Base-by-base conservation (phyloP, 2,329 filamentous ascomycete species). In the Xylaria sp. region DNA sequence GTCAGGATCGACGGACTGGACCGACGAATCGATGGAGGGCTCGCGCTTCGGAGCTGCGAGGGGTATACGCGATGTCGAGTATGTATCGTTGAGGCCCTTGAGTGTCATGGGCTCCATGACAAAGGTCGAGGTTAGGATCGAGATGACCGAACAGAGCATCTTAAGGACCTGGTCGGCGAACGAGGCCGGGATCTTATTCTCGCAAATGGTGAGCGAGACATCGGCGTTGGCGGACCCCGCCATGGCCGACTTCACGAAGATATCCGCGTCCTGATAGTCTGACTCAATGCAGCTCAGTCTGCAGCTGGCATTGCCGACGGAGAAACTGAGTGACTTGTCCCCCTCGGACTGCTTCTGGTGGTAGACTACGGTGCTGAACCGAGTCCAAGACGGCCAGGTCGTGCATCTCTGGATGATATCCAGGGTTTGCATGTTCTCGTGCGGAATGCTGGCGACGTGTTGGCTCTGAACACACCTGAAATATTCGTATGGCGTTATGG, bases 381-480 rank as follows among this genome's bases (percentile, higher is more conserved):
- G 76, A 2, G 77, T 79, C 73, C 80, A 83, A 22, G 76, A 72
- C 0, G 79, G 74, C 79, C 82, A 84, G 4, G 75, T 63, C 2
- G 81, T 84, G 62, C 81, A 85, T 42, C 76, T 74, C 34, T 78
- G 73, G 2, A 83, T 72, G 6, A 85, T 76, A n/a, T 79, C 74
- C 2, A 76, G 69, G 52, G 78, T 76, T 4, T 81, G 79, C 39
- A 83, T 70, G 42, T 75, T 77, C 63, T 84, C 81, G 56, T 77
- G 77, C 0, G 77, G 76, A 4, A 78, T 73, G 18, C 75, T 76
- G 0, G 74, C 69, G 2, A 76, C 69, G 20, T 79, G 76, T 51
- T 85, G 81, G 1, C 72, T 70, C 41, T 83, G 79, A 3, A 85
- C 66, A 39, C 71, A 68, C 48, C 73, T 73, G 43, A 84, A 74